Base-by-base conservation (phyloP, 495 filamentous ascomycete species). In the Alectoria sarmentosa region DNA sequence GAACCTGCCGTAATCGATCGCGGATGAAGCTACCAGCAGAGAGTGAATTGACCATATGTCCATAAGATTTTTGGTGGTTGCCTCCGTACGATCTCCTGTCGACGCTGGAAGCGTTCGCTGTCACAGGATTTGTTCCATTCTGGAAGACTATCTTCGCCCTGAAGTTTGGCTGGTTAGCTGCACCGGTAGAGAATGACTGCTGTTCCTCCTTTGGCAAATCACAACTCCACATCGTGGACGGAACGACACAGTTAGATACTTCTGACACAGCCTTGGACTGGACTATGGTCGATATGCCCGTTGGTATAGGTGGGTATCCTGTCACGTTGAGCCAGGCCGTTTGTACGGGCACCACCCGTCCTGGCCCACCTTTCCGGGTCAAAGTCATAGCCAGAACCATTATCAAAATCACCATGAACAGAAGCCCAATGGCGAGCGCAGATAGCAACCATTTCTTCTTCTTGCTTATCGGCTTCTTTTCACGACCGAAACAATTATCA, bases 301-400 rank as follows among this genome's bases (percentile, higher is more conserved):
- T 92, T 13, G 88, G 89, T 63, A 96, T 90, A 0, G 92, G 88
- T 41, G 92, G 92, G 67, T 88, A 96, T 34, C 85, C 85, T 1
- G 92, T 95, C 34, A 96, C 73, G 69, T 95, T 96, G 39, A 95
- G 79, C 84, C 88, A 96, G 39, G 83, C 76, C 7, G 83, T 81
- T 65, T 84, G 76, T 21, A 80, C 78, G 0, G 69, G 67, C 14
- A 69, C 82, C 30, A 66, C 69, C 66, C 73, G 72, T 21, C 70
- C 74, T 15, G 41, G 38, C 52, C 30, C 30, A 34, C 52, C 52
- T 62, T 79, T 81, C 52, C 64, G 78, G 26, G 82, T 82, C 61
- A 92, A 73, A 3, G 83, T 80, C 44, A 84, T 79, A 2, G 82
- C 87, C 0, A 91, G 78, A 4, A 84, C 75, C 41, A 89, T 71